phyloP scores from a whole-genome alignment of 805 yeast genomes.

The Yarrowia phangngaensis region DNA sequence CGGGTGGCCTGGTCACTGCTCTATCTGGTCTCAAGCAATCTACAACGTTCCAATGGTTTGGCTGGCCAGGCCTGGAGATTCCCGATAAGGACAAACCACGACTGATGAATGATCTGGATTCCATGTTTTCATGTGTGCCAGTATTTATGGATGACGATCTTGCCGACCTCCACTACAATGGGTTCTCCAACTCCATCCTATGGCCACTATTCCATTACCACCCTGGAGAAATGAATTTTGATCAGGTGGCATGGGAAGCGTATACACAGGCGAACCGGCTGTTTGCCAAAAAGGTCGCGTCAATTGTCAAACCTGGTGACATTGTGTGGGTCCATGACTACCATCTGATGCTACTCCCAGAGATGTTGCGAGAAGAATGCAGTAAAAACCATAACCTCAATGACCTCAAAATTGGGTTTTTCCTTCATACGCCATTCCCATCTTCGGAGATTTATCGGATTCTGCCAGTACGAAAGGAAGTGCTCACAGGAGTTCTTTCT shows the following conservation, averaged over 20 bases:
- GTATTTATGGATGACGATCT: conserved; percentile 81
- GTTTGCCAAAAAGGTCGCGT: conserved; percentile 72
- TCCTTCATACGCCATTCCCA: conserved; percentile 97
- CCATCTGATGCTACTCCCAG: conserved; percentile 92
- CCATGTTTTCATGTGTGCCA: conserved; percentile 84
- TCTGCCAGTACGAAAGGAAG: conserved; percentile 90
- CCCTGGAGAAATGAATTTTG: conserved; percentile 98
- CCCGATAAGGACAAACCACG: conserved; percentile 68
- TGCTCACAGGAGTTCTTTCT: conserved; percentile 82
- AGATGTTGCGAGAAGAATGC: conserved; percentile 62
- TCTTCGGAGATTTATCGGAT: conserved; percentile 94
- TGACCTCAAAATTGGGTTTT: conserved; percentile 81
- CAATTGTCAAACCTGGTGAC: conserved; percentile 73
- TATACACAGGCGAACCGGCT: conserved; percentile 85
- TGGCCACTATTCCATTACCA: conserved; percentile 99
- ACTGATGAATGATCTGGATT: conserved; percentile 66
- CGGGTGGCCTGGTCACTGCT: conserved; percentile 97
- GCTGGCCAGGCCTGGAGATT: conserved; percentile 94
- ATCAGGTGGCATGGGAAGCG: conserved; percentile 97
- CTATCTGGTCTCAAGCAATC: conserved; percentile 82
- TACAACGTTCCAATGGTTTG: conserved; percentile 91
- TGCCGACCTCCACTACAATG: conserved; percentile 95
- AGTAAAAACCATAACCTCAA: conserved; percentile 43
- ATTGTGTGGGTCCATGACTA: conserved; percentile 97
- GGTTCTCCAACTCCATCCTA: conserved; percentile 86